A percentile compares a stretch with the other conserved stretches of the same genome.
These are phyloP conservation scores for Jacaranda copaia DNA, from an alignment of 257 asterid genomes.

Conservation along the genomic window DNA sequence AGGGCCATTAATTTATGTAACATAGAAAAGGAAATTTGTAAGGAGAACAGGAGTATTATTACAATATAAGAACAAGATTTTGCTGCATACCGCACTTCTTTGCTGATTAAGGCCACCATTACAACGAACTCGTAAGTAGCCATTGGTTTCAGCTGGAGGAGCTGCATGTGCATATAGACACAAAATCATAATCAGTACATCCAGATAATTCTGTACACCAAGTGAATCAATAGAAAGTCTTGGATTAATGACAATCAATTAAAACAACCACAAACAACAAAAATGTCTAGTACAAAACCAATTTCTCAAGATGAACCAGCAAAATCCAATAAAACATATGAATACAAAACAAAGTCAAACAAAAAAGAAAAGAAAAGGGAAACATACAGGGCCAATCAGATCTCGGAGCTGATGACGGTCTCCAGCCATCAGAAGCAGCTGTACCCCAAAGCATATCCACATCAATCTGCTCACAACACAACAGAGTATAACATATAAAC, in stretches of 20 bases:
- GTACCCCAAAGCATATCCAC: conserved; percentile 80
- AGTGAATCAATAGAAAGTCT: conserved; percentile 10
- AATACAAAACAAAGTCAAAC: neutral
- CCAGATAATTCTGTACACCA: neutral
- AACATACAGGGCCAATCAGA: conserved; percentile 92
- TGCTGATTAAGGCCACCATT: conserved; percentile 99
- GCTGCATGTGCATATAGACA: conserved; percentile 57
- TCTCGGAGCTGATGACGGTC: conserved; percentile 96
- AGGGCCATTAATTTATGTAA: conserved; percentile 3
- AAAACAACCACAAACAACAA: conserved; percentile 12
- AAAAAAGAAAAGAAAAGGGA: neutral
- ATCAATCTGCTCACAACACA: conserved; percentile 61
- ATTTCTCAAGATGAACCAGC: conserved; percentile 7
- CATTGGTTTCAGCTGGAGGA: conserved; percentile 82
- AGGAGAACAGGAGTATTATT: conserved; percentile 1
- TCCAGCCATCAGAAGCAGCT: conserved; percentile 90
- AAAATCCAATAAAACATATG: neutral
- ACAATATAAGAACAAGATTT: conserved; percentile 25
- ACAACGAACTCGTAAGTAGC: conserved; percentile 96
- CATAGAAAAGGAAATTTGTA: conserved; percentile 2
- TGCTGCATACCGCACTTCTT: conserved; percentile 82
- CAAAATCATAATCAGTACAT: conserved; percentile 30
- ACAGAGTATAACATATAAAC: conserved; percentile 31
- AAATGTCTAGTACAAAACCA: conserved; percentile 13
- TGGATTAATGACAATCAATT: conserved; percentile 3